Evolutionary conservation across 2,329 filamentous ascomycete species (phyloP), one percentile per base, ranked within the genome.

Genomic region (Didymella arachidicola): DNA sequence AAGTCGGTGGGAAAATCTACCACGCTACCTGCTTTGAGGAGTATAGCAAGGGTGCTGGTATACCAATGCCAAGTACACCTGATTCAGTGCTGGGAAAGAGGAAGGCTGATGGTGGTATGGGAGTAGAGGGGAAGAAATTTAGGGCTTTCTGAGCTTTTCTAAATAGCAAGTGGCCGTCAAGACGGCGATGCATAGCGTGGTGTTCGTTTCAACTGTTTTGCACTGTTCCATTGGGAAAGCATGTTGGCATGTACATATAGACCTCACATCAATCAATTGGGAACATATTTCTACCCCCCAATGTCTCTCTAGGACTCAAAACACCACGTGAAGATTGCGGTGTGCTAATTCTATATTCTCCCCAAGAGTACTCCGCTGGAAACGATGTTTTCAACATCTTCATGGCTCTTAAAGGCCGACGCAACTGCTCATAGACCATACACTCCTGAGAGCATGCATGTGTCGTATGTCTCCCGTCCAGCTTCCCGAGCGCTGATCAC

Each of bases 1-100:
- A 89, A 64, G 86, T 96, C 29, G 91, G 90, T 34, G 87, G 84
- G 55, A 87, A 92, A 62, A 89, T 95, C 16, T 98, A 92, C 70
- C 95, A 99, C 77, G 92, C 89, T 11, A 96, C 88, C 53, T 99
- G 95, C 75, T 92, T 94, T 74, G 86, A 87, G 18, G 94, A 97
- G 78, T 72, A 72, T 26, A 75, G 69, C 25, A 73, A 71, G 50
- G 73, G 72, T 12, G 59, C 65, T n/a, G 66, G 71, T 11, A 71
- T 73, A 43, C 66, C 65, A 36, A 71, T 68, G 61, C 73, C 68
- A 4, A 69, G 70, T 32, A 77, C 75, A 1, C 75, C 76, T 2
- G 75, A 77, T 46, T 74, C 72, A 7, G 71, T 77, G 25, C 64
- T 77, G 18, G 75, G 75, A 0, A 78, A 78, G 62, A 66, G 76